These are phyloP conservation scores for Rhizopogon parksii DNA, from an alignment of 1,284 basidiomycete species.

Conservation along the genomic window DNA sequence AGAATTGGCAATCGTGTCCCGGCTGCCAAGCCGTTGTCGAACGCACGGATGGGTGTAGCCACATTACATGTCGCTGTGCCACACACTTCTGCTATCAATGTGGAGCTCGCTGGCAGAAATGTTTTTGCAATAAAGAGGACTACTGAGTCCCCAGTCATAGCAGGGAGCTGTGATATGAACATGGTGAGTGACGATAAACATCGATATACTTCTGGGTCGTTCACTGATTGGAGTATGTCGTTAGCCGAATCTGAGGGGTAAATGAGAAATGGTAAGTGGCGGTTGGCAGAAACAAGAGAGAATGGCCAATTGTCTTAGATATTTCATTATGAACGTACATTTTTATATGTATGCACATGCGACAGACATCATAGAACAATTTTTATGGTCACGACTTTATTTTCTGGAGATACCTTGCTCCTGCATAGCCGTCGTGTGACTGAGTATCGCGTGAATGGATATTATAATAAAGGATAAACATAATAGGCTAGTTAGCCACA, in stretches of 20 bases:
- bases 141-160: background rate
- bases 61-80: constrained; percentile 36
- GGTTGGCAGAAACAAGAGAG: background rate
- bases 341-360: too few species aligned
- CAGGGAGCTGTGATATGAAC: background rate
- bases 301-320: background rate
- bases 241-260: background rate
- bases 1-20: constrained; percentile 39
- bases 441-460: too few species aligned
- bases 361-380: background rate
- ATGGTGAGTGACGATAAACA: background rate
- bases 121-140: background rate
- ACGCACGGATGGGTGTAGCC: constrained; percentile 31
- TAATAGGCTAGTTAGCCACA: background rate
- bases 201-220: too few species aligned
- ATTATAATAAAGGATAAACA: background rate
- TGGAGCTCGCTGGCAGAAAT: constrained; percentile 25
- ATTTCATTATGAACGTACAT: background rate
- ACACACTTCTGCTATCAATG: constrained; percentile 38
- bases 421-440: too few species aligned
- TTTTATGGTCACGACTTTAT: background rate
- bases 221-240: background rate
- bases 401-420: too few species aligned
- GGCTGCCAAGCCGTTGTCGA: constrained; percentile 36
- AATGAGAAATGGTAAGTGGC: background rate